Conservation (phyloP, 306 rosid genomes). For the Dicorynia guianensis region DNA sequence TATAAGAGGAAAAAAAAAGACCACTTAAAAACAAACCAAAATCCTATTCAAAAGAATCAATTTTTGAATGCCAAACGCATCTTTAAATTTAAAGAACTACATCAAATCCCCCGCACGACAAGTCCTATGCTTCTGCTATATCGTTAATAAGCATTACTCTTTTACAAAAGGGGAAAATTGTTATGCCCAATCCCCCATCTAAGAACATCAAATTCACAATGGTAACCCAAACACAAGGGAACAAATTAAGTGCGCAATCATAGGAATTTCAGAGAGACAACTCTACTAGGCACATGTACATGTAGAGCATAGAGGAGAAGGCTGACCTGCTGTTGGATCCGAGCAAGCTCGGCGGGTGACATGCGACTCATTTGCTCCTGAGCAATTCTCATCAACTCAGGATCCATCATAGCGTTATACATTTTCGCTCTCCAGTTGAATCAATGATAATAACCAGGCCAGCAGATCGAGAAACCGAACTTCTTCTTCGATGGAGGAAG, state of each 20-base stretch:
- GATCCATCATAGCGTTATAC: conserved; percentile 89
- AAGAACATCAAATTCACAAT: conserved; percentile 13
- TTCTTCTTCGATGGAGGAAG: neutral
- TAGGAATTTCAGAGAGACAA: neutral
- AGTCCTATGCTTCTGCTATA: neutral
- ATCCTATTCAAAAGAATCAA: neutral
- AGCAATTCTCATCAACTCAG: conserved; percentile 83
- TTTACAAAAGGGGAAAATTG: neutral
- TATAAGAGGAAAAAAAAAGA: neutral
- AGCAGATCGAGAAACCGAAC: conserved; percentile 32
- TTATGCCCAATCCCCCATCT: neutral
- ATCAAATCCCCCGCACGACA: neutral
- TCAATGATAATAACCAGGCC: conserved; percentile 11
- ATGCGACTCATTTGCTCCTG: conserved; percentile 99
- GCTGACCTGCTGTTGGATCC: conserved; percentile 87
- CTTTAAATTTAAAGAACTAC: neutral
- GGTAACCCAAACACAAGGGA: neutral
- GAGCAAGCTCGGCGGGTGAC: conserved; percentile 90
- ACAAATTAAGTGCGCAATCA: conserved; percentile 8
- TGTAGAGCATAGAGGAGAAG: neutral
- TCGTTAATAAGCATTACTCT: neutral
- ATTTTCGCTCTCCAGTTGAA: conserved; percentile 30
- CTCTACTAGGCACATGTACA: neutral
- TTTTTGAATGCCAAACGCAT: conserved; percentile 5
- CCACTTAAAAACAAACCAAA: conserved; percentile 3